Conservation (phyloP, 2,329 filamentous ascomycete genomes). For the Ascosphaera aggregata region DNA sequence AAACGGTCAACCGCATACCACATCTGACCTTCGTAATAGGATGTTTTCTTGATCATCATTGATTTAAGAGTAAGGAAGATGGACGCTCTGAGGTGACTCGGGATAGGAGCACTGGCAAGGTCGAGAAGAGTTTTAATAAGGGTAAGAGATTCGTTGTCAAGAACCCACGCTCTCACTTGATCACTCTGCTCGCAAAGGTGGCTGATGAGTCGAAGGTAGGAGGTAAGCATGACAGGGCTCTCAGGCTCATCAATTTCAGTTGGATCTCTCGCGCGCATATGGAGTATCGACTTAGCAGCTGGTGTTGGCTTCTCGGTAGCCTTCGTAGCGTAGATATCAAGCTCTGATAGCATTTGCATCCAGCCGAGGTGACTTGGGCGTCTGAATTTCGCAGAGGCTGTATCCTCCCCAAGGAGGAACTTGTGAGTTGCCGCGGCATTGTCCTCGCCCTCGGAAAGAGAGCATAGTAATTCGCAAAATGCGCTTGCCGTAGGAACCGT, state of each 20-base stretch:
- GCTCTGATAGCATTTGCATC: constrained; percentile 75
- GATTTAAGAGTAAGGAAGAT: constrained; percentile 59
- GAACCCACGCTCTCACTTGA: constrained; percentile 47
- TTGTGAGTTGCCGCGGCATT: constrained; percentile 69
- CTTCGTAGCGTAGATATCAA: constrained; percentile 61
- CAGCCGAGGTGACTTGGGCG: constrained; percentile 73
- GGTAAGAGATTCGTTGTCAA: constrained; percentile 33
- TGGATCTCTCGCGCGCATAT: constrained; percentile 35
- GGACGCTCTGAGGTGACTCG: constrained; percentile 55
- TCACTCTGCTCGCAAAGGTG: constrained; percentile 57
- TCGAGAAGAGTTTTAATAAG: constrained; percentile 54
- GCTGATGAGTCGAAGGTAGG: constrained; percentile 69
- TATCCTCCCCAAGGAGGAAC: constrained; percentile 64
- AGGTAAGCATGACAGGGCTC: constrained; percentile 88
- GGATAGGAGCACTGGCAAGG: constrained; percentile 53
- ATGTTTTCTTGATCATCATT: constrained; percentile 50
- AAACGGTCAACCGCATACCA: constrained; percentile 66
- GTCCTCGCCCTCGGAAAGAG: constrained; percentile 59
- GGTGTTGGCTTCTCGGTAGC: constrained; percentile 47
- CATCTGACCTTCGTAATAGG: constrained; percentile 44
- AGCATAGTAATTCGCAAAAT: constrained; percentile 89
- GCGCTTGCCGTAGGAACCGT: constrained; percentile 91
- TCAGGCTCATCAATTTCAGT: constrained; percentile 72
- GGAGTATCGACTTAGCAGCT: constrained; percentile 29
- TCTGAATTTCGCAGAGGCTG: constrained; percentile 53